phyloP scores from a whole-genome alignment of 1,284 basidiomycete genomes.

The Ustilago nuda region DNA sequence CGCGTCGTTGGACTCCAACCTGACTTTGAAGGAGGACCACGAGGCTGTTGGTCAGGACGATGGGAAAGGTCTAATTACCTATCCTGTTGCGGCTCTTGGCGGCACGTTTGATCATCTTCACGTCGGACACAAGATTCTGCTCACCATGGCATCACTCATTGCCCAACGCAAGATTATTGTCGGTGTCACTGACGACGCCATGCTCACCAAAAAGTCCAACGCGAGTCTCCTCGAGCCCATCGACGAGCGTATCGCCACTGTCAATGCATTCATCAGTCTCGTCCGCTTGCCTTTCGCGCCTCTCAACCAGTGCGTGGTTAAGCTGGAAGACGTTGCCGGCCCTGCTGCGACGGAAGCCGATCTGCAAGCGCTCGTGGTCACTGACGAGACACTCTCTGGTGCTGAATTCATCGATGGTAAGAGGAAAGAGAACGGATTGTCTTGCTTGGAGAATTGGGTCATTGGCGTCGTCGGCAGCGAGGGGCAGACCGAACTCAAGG shows the following conservation, averaged over 20 bases:
- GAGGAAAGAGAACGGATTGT: slow-evolving; percentile 52
- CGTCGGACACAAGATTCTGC: slow-evolving; percentile 94
- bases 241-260: slow-evolving; percentile 60
- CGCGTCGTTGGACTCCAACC: slow-evolving; percentile 8
- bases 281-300: slow-evolving; percentile 33
- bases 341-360: slow-evolving; percentile 62
- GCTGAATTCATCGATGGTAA: slow-evolving; percentile 56
- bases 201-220: slow-evolving; percentile 82
- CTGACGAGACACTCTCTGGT: slow-evolving; percentile 64
- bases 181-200: slow-evolving; percentile 81
- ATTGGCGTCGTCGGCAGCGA: slow-evolving; percentile 62
- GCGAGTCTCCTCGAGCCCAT: slow-evolving; percentile 79
- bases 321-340: slow-evolving; percentile 62
- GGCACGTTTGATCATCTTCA: slow-evolving; percentile 98
- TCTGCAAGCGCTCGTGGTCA: slow-evolving; percentile 61
- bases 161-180: slow-evolving; percentile 83
- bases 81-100: slow-evolving; percentile 72
- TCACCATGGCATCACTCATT: slow-evolving; percentile 89
- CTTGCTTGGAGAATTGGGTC: slow-evolving; percentile 47
- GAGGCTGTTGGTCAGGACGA: slow-evolving; percentile 31
- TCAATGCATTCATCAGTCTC: slow-evolving; percentile 58
- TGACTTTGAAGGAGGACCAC: slow-evolving; percentile 7
- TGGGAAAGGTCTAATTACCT: slow-evolving; percentile 28
- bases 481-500: slow-evolving; percentile 57
- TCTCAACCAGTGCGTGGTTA: slow-evolving; percentile 52